phyloP scores from a whole-genome alignment of 2,329 filamentous ascomycete genomes.

The Fusarium brevicatenulatum region DNA sequence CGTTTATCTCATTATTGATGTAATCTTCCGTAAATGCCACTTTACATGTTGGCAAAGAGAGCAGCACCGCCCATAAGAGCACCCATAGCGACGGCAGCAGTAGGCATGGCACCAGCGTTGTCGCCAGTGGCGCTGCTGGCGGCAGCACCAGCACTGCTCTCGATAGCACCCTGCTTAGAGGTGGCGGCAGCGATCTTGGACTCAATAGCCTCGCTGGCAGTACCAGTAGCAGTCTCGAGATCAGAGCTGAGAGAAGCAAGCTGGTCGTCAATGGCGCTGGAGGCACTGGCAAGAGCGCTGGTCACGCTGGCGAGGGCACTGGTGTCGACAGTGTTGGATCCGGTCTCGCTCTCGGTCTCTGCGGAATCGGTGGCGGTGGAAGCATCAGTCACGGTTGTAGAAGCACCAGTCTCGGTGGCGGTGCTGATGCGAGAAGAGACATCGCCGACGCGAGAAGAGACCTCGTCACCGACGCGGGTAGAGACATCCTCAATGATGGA shows the following conservation, averaged over 20 bases:
- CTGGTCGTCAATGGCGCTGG: slow-evolving; percentile 17
- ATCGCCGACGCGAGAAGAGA: slow-evolving; percentile 14
- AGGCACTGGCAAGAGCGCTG: slow-evolving; percentile 31
- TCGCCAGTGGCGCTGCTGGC: slow-evolving; percentile 33
- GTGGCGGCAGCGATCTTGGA: slow-evolving; percentile 29
- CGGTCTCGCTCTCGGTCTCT: slow-evolving; percentile 21
- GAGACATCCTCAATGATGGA: slow-evolving; percentile 18
- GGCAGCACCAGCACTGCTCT: slow-evolving; percentile 13
- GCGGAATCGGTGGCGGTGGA: slow-evolving; percentile 33
- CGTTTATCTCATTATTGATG: slow-evolving; percentile 18
- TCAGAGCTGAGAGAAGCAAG: slow-evolving; percentile 42
- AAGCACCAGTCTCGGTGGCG: slow-evolving; percentile 13
- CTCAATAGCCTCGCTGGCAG: slow-evolving; percentile 28
- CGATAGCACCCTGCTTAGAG: slow-evolving; percentile 24
- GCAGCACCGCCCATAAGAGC: slow-evolving; percentile 60
- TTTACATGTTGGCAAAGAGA: slow-evolving; percentile 57
- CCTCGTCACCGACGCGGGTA: slow-evolving; percentile 13
- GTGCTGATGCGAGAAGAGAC: slow-evolving; percentile 25
- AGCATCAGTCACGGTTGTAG: slow-evolving; percentile 11
- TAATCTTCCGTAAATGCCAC: neutral
- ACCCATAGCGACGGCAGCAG: slow-evolving; percentile 57
- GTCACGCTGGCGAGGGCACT: slow-evolving; percentile 27
- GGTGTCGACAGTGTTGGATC: slow-evolving; percentile 27
- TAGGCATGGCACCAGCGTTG: slow-evolving; percentile 50
- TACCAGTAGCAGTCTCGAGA: slow-evolving; percentile 41